phyloP scores from a whole-genome alignment of 768 basidiomycete genomes.

The Lactifluus rugatus region DNA sequence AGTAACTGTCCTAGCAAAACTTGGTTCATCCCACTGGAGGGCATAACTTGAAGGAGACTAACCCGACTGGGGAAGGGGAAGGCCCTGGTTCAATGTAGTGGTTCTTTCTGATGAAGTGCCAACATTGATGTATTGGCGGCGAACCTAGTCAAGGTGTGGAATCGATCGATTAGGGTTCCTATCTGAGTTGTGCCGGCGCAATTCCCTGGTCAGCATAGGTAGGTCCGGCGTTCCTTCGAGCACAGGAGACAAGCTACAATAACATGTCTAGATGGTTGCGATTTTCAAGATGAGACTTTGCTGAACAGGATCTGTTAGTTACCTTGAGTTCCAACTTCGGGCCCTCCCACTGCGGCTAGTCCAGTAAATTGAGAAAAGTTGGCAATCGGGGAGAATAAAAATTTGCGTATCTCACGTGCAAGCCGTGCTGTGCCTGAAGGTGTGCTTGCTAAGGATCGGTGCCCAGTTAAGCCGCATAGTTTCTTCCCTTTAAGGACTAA shows the following conservation, averaged over 20 bases:
- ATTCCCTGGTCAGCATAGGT: background rate
- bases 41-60: background rate
- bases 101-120: background rate
- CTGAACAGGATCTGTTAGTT: background rate
- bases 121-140: background rate
- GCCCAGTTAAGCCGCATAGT: background rate
- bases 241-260: background rate
- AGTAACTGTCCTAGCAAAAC: background rate
- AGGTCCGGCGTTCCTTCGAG: background rate
- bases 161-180: too few relatives aligned
- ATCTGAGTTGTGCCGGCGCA: background rate
- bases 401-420: too few relatives aligned
- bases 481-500: too few relatives aligned
- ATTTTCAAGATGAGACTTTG: background rate
- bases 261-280: background rate
- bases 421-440: too few relatives aligned
- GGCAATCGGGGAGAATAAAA: too few relatives aligned
- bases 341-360: too few relatives aligned
- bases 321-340: background rate
- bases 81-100: too few relatives aligned
- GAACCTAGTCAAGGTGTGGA: too few relatives aligned
- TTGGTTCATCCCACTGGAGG: too few relatives aligned
- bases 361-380: too few relatives aligned
- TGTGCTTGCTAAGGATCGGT: too few relatives aligned
- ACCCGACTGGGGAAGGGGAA: too few relatives aligned